Base-by-base conservation (phyloP, 2,329 filamentous ascomycete species). In the Paecilomyces niveus region DNA sequence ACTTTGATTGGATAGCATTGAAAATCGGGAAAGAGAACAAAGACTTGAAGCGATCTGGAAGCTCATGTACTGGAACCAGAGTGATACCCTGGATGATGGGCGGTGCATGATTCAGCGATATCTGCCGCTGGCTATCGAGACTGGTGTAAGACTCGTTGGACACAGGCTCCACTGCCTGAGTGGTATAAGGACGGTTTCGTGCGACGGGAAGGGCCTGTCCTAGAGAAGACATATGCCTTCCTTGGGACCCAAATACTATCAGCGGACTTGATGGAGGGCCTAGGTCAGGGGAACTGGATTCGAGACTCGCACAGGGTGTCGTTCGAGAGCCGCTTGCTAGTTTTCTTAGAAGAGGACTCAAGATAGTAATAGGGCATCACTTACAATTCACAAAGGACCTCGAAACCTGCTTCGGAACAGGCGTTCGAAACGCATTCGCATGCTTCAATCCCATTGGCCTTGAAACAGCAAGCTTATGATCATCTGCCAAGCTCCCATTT, bases 1-100 rank as follows among this genome's bases (percentile, higher is more conserved):
- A 91, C 68, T 87, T 90, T 0, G 90, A 94, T 67, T 95, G 90
- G 0, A 93, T 82, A 6, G 87, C 89, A 69, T 95, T 96, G 76
- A 96, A 91, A 0, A 88, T 72, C 1, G 85, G 81, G 63, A 89
- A 94, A 0, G 85, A 81, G 65, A 94, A 95, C 0, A 93, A 70
- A 1, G 83, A 75, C 22, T 85, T 83, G 63, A 91, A 85, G 39
- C 82, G 83, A 72, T 92, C 87, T 1, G 90, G 87, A 0, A 94
- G 76, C 10, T 82, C 78, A 59, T 82, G 76, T 0, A 82, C 78
- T 13, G 84, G 79, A 15, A 89, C 74, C 13, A 89, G 78, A 45
- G 77, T 74, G 60, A 89, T 86, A 0, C 85, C 86, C 70, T 84
- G 82, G 52, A 83, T 75, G 0, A 78, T 68, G 1, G 81, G 78